Conservation (phyloP, 306 rosid species). For the Quercus parvula region DNA sequence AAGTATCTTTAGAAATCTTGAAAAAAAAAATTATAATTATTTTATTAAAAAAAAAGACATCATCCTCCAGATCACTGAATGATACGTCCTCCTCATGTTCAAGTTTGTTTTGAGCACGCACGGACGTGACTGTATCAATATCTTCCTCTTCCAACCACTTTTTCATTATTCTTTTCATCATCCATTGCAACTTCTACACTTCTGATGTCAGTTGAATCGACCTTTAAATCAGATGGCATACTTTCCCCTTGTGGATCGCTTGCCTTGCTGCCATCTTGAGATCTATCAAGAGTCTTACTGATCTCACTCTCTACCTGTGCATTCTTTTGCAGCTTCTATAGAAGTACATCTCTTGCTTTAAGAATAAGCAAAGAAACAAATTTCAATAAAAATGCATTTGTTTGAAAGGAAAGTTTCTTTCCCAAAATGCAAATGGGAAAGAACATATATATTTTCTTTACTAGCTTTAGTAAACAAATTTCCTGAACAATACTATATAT, state of each 20-base stretch:
- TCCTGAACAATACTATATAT: background rate
- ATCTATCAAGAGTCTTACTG: constrained; percentile 6
- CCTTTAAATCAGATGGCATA: constrained; percentile 24
- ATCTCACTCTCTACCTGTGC: constrained; percentile 36
- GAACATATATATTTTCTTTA: background rate
- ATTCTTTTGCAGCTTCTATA: constrained; percentile 49
- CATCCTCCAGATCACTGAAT: constrained; percentile 80
- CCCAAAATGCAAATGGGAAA: too few relatives aligned
- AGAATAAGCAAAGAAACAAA: constrained; percentile 45
- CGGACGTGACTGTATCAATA: constrained; percentile 33
- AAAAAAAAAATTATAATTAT: too few relatives aligned
- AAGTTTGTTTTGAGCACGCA: constrained; percentile 34
- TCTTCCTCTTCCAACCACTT: constrained; percentile 43
- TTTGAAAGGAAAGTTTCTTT: background rate
- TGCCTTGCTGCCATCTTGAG: constrained; percentile 34
- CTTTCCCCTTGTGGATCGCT: constrained; percentile 22
- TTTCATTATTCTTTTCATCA: constrained; percentile 40
- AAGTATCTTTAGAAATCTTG: too few relatives aligned
- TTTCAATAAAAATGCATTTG: background rate
- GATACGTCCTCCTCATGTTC: constrained; percentile 61
- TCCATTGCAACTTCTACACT: constrained; percentile 38
- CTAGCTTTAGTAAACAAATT: background rate
- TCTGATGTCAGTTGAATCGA: constrained; percentile 26
- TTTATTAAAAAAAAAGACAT: background rate
- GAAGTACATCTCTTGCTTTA: constrained; percentile 63